Evolutionary conservation across 2,329 filamentous ascomycete genomes (phyloP), one percentile per base, ranked within the genome.

Genomic region (Drechslerella stenobrocha): DNA sequence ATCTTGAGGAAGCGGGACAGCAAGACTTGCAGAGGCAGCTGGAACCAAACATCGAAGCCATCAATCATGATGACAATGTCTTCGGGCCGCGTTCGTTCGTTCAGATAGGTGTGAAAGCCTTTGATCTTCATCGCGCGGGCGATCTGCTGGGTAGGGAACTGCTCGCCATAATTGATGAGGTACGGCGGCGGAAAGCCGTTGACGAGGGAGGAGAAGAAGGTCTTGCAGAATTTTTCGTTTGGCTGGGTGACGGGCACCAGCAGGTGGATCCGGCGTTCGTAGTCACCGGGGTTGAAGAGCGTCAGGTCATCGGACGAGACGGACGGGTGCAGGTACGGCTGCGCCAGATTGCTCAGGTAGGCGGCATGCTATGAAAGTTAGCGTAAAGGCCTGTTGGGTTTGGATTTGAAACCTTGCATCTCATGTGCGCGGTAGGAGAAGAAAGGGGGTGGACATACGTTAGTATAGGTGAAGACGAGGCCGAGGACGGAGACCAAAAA

Each of bases 1-100:
- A 83, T 76, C 11, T 78, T 76, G 70, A 84, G 82, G 74, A 87
- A 88, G 42, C 85, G 80, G 70, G 81, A 77, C 23, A 88, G 80
- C 70, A 88, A 76, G 18, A 87, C 78, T 40, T 85, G 81, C 1
- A 83, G 81, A 0, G 84, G 84, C 1, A 88, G 77, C 74, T 88
- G 86, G 64, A 87, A 83, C 76, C 84, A 83, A 1, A 84, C 79
- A 63, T 87, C 83, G 73, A 83, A 81, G 1, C 82, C 84, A 73
- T 88, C 85, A 3, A 85, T 79, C 46, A 87, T 78, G 60, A 87
- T 75, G 5, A 87, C 80, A 24, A 89, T 75, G 73, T 88, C 86
- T 8, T 69, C 57, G 22, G 60, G 55, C 15, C 50, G 50, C 3
- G 63, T 69, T 4, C 57, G 55, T 45, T 59, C 53, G 51, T 61